A percentile compares a stretch with the other conserved stretches of the same genome.
Conservation (phyloP, 2,329 filamentous ascomycete genomes). For the Davidsoniella neocaledoniae region DNA sequence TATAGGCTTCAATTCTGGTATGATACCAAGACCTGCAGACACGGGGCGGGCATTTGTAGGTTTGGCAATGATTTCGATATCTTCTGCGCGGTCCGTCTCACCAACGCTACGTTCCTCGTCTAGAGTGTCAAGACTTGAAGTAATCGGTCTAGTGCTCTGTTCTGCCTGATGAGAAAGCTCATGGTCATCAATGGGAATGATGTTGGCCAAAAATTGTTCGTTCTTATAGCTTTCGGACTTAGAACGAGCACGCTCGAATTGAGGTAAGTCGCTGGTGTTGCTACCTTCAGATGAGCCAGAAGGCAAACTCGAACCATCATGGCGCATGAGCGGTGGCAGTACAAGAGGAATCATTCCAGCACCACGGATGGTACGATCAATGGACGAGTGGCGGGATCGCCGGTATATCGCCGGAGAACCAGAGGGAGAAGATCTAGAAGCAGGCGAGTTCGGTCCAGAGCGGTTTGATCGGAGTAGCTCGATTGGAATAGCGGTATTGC, state of each 20-base stretch:
- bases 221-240: background rate
- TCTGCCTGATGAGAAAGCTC: too few relatives aligned
- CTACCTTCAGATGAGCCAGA: slow-evolving; percentile 3
- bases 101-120: background rate
- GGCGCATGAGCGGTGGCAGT: slow-evolving; percentile 20
- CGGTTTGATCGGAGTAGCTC: slow-evolving; percentile 35
- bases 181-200: too few relatives aligned
- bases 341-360: slow-evolving; percentile 17
- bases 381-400: slow-evolving; percentile 24
- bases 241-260: background rate
- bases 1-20: too few relatives aligned
- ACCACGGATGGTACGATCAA: slow-evolving; percentile 12
- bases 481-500: slow-evolving; percentile 41
- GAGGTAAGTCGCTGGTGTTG: background rate
- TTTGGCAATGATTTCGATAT: background rate
- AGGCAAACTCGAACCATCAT: background rate
- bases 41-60: too few relatives aligned
- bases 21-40: too few relatives aligned
- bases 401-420: slow-evolving; percentile 11
- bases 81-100: slow-evolving; percentile 18
- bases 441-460: slow-evolving; percentile 27
- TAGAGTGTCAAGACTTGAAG: background rate
- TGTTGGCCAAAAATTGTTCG: background rate
- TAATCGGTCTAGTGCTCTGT: too few relatives aligned
- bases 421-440: slow-evolving; percentile 1